Conservation (phyloP, 768 basidiomycete species). For the Tremella mesenterica region DNA sequence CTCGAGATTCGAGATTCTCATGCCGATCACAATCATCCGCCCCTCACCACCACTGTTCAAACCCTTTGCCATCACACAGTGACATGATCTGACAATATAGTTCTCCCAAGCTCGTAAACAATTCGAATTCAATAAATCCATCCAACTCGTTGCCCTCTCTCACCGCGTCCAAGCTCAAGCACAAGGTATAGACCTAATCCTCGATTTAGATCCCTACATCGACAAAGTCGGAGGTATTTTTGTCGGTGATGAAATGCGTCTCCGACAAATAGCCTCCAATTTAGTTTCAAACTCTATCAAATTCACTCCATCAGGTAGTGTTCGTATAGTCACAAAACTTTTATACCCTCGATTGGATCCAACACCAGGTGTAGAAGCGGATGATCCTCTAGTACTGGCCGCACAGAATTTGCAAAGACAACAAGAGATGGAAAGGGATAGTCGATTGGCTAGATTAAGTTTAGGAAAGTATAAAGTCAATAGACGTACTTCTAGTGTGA, state of each 20-base stretch:
- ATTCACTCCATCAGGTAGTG: conserved; percentile 48
- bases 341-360: conserved; percentile 45
- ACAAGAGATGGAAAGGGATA: conserved; percentile 8
- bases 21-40: too few relatives aligned
- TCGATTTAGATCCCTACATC: conserved; percentile 55
- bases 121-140: conserved; percentile 48
- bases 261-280: conserved; percentile 55
- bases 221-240: conserved; percentile 49
- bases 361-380: conserved; percentile 23
- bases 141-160: conserved; percentile 46
- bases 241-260: conserved; percentile 70
- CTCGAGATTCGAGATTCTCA: too few relatives aligned
- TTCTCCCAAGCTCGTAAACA: conserved; percentile 53
- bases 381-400: conserved; percentile 29
- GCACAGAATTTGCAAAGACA: conserved; percentile 18
- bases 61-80: too few relatives aligned
- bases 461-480: too few relatives aligned
- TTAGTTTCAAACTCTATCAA: conserved; percentile 55
- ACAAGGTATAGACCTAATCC: conserved; percentile 54
- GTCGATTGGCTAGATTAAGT: conserved; percentile 4
- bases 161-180: conserved; percentile 41
- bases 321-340: conserved; percentile 58
- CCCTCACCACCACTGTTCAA: too few relatives aligned
- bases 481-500: too few relatives aligned
- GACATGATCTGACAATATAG: too few relatives aligned